Evolutionary conservation across 495 filamentous ascomycete genomes (phyloP).

Genomic region (Ramalina intermedia): DNA sequence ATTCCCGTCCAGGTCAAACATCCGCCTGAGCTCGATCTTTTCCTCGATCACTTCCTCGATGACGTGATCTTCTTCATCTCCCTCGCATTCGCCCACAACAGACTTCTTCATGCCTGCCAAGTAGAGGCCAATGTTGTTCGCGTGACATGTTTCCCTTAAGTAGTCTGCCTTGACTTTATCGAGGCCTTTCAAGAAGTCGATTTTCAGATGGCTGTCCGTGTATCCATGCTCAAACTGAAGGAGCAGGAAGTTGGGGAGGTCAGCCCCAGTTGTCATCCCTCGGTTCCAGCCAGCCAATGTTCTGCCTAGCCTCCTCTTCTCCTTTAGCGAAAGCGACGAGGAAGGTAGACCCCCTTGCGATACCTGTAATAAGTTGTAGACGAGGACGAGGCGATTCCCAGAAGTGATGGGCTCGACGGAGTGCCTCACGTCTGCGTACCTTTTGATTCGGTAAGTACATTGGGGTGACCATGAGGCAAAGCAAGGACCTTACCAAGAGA

Average conservation of each 20-base stretch:
- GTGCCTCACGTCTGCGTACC: constrained; percentile 42
- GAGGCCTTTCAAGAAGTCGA: constrained; percentile 15
- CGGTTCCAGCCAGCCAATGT: constrained; percentile 17
- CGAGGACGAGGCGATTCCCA: constrained; percentile 37
- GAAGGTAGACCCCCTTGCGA: constrained; percentile 2
- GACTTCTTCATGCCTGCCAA: constrained; percentile 1
- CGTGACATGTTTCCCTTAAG: constrained; percentile 20
- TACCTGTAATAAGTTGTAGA: constrained; percentile 37
- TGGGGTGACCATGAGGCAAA: too few relatives aligned
- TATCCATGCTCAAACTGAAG: constrained; percentile 34
- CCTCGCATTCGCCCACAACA: neutral
- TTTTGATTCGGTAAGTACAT: too few relatives aligned
- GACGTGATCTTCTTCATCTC: neutral
- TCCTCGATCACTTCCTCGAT: neutral
- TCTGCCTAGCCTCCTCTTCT: constrained; percentile 9
- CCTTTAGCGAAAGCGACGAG: constrained; percentile 7
- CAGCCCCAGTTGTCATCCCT: neutral
- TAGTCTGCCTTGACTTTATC: constrained; percentile 21
- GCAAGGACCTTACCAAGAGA: constrained; percentile 21
- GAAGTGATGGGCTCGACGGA: constrained; percentile 34
- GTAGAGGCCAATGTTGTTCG: constrained; percentile 2
- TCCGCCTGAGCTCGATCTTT: neutral
- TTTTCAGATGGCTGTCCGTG: constrained; percentile 26
- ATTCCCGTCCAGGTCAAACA: constrained; percentile 1
- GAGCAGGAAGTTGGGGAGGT: constrained; percentile 12